A percentile compares a stretch with the other conserved stretches of the same genome.
phyloP scores from a whole-genome alignment of 1,284 basidiomycete genomes.

The Phylloboletellus chloephorus region DNA sequence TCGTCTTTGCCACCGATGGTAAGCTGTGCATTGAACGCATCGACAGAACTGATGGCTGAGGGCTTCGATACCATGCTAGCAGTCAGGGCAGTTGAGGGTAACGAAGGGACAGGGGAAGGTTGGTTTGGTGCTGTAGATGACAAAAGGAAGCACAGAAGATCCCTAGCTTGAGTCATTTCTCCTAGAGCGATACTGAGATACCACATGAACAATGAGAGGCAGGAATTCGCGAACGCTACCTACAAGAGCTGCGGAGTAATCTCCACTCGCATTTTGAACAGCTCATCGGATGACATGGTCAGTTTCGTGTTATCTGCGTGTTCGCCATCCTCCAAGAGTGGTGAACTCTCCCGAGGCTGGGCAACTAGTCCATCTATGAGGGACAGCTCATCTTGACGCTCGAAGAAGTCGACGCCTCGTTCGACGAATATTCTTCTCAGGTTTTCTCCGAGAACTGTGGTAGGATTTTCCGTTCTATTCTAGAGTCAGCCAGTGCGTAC shows the following conservation, averaged over 20 bases:
- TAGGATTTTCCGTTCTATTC: conserved; percentile 47
- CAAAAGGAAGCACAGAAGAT: conserved; percentile 55
- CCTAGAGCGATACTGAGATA: conserved; percentile 58
- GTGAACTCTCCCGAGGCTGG: conserved; percentile 22
- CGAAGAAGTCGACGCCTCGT: conserved; percentile 70
- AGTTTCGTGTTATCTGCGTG: conserved; percentile 32
- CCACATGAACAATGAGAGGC: conserved; percentile 16
- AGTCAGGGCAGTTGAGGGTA: conserved; percentile 42
- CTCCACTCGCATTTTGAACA: conserved; percentile 65
- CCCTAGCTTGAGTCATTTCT: conserved; percentile 71
- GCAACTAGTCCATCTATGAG: conserved; percentile 20
- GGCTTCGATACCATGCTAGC: conserved; percentile 63
- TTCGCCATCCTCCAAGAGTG: conserved; percentile 28
- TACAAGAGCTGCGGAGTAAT: conserved; percentile 68
- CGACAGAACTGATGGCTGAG: conserved; percentile 58
- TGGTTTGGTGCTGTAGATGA: conserved; percentile 35
- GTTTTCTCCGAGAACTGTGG: conserved; percentile 52
- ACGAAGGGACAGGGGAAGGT: conserved; percentile 19
- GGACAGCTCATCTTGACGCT: conserved; percentile 40
- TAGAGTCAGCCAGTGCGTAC: conserved; percentile 16
- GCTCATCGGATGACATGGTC: conserved; percentile 67
- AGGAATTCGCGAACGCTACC: conserved; percentile 21
- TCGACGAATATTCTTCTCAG: conserved; percentile 67
- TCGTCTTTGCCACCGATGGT: conserved; percentile 72
- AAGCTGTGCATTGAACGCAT: conserved; percentile 70